These are phyloP conservation scores for Hansenula sp. DNA, from an alignment of 1,139 yeast genomes.

Conservation along the genomic window DNA sequence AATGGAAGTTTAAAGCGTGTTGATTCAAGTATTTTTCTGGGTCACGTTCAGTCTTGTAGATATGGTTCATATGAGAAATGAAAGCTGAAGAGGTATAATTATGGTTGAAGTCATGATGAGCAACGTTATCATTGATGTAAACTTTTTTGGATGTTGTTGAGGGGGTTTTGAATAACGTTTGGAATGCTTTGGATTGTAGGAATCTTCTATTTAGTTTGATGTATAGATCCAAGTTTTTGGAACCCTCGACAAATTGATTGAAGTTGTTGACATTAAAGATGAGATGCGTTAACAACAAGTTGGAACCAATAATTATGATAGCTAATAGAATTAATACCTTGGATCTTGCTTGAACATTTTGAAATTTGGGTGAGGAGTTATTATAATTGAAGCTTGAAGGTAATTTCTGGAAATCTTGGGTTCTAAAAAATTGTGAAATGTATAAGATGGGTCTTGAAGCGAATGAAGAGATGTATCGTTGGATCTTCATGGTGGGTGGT, in stretches of 20 bases:
- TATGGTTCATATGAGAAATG: slow-evolving; percentile 7
- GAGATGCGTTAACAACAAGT: slow-evolving; percentile 13
- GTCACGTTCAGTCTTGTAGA: slow-evolving; percentile 10
- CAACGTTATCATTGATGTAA: slow-evolving; percentile 1
- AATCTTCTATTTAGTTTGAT: slow-evolving; percentile 15
- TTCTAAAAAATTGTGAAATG: not conserved
- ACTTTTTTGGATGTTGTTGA: slow-evolving; percentile 4
- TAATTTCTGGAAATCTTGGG: not conserved
- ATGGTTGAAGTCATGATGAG: slow-evolving; percentile 9
- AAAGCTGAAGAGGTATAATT: slow-evolving; percentile 16
- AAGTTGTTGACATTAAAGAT: slow-evolving; percentile 18
- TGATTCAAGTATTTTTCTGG: slow-evolving; percentile 13
- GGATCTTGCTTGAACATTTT: slow-evolving; percentile 17
- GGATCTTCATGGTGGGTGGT: not conserved
- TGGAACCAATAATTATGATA: slow-evolving; percentile 14
- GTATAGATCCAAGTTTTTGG: slow-evolving; percentile 15
- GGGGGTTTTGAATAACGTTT: slow-evolving; percentile 10
- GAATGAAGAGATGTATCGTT: not conserved
- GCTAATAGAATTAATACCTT: slow-evolving; percentile 18
- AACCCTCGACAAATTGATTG: slow-evolving; percentile 13
- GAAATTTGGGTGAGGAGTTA: not conserved
- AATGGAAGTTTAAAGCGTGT: slow-evolving; percentile 20
- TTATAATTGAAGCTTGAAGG: not conserved
- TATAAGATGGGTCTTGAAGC: not conserved
- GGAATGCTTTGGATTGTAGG: slow-evolving; percentile 15